Evolutionary conservation across 1,284 basidiomycete species (phyloP).

Genomic region (Trichosporon inkin): DNA sequence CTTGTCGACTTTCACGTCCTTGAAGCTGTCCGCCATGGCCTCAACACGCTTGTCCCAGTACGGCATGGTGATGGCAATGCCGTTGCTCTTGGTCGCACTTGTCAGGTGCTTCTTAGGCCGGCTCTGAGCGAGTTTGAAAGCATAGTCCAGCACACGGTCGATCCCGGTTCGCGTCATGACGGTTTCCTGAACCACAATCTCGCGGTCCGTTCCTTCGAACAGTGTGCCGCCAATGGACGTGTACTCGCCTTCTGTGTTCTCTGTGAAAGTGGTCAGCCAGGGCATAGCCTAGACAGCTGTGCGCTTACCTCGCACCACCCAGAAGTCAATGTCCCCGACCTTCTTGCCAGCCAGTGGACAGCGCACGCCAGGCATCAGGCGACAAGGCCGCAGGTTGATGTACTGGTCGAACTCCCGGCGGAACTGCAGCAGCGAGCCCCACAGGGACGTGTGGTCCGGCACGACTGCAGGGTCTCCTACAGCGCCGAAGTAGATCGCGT

Average conservation of each 20-base stretch:
- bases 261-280: too few species aligned
- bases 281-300: too few species aligned
- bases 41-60: conserved; percentile 48
- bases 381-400: conserved; percentile 62
- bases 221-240: conserved; percentile 79
- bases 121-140: conserved; percentile 79
- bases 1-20: conserved; percentile 57
- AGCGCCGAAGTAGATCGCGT: conserved; percentile 92
- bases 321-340: conserved; percentile 61
- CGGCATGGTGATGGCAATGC: conserved; percentile 39
- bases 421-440: conserved; percentile 68
- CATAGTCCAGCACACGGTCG: conserved; percentile 84
- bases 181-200: conserved; percentile 83
- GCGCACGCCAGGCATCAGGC: conserved; percentile 56
- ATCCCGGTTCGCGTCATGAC: conserved; percentile 93
- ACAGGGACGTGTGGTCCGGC: conserved; percentile 87
- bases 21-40: conserved; percentile 55
- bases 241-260: conserved; percentile 99
- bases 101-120: conserved; percentile 58
- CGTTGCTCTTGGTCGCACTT: conserved; percentile 57
- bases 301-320: conserved; percentile 64
- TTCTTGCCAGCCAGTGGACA: conserved; percentile 63
- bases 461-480: conserved; percentile 89
- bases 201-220: conserved; percentile 62
- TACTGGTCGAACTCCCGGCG: conserved; percentile 58